phyloP scores from a whole-genome alignment of 345 rosid species.

The Syzygium jambos region DNA sequence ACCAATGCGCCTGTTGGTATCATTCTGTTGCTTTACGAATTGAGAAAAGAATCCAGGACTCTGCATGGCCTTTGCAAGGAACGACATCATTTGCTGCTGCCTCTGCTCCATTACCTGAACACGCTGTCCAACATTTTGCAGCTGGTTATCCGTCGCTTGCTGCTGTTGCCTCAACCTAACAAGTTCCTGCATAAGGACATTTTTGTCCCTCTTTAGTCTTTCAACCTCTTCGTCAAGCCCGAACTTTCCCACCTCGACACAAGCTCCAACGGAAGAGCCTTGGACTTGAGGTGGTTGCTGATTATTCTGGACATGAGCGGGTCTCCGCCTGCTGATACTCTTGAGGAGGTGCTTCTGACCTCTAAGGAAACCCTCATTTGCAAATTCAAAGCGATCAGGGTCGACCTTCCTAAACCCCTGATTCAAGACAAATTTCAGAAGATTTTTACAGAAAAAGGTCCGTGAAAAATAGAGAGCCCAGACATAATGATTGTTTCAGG shows the following conservation, averaged over 20 bases:
- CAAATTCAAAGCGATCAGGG: slow-evolving; percentile 88
- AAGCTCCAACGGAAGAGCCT: slow-evolving; percentile 54
- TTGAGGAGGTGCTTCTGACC: slow-evolving; percentile 72
- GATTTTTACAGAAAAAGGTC: neutral
- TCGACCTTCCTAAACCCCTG: slow-evolving; percentile 91
- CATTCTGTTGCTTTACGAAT: slow-evolving; percentile 67
- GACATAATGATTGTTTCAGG: neutral
- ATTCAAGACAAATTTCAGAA: neutral
- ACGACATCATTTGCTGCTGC: slow-evolving; percentile 90
- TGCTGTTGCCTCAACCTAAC: slow-evolving; percentile 88
- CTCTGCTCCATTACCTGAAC: slow-evolving; percentile 92
- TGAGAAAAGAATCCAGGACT: slow-evolving; percentile 75
- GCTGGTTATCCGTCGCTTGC: slow-evolving; percentile 63
- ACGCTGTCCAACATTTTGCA: slow-evolving; percentile 68
- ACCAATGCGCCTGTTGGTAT: slow-evolving; percentile 44
- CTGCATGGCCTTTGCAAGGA: slow-evolving; percentile 81
- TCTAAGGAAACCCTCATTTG: slow-evolving; percentile 78
- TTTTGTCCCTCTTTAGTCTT: slow-evolving; percentile 82
- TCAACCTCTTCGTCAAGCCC: slow-evolving; percentile 85
- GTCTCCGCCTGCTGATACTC: slow-evolving; percentile 56
- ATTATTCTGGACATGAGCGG: slow-evolving; percentile 41
- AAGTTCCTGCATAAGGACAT: slow-evolving; percentile 88
- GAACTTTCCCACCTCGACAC: slow-evolving; percentile 82
- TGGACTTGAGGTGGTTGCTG: slow-evolving; percentile 40
- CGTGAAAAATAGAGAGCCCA: neutral